A percentile compares a stretch with the other conserved stretches of the same genome.
These are phyloP conservation scores for Nothopassalora personata DNA, from an alignment of 2,329 filamentous ascomycete genomes.

Conservation along the genomic window DNA sequence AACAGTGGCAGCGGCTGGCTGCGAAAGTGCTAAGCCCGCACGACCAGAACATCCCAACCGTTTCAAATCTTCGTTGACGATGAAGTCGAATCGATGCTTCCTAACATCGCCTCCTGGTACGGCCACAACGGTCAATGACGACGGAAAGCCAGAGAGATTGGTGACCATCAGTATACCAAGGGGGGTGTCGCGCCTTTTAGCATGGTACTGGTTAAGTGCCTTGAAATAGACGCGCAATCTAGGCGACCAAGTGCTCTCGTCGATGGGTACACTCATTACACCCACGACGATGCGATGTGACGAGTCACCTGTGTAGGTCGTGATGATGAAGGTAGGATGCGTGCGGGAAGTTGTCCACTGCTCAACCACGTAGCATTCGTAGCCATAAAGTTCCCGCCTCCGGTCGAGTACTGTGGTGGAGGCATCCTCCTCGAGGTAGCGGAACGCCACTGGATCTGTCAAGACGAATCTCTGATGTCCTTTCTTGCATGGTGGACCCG, in stretches of 20 bases:
- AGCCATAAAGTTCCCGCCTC: constrained; percentile 66
- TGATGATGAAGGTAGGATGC: constrained; percentile 86
- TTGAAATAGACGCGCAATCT: constrained; percentile 78
- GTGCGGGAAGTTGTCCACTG: constrained; percentile 94
- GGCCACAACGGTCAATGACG: constrained; percentile 82
- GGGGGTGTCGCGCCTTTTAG: constrained; percentile 73
- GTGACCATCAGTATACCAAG: constrained; percentile 88
- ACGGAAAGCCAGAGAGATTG: constrained; percentile 87
- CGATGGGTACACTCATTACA: constrained; percentile 73
- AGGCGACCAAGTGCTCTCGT: constrained; percentile 74
- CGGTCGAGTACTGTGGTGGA: constrained; percentile 70
- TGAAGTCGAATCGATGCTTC: constrained; percentile 74
- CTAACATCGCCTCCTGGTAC: constrained; percentile 81
- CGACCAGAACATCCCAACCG: constrained; percentile 86
- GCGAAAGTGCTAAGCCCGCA: constrained; percentile 73
- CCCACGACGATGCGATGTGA: constrained; percentile 72
- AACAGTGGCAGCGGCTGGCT: constrained; percentile 73
- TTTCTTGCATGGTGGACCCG: constrained; percentile 16
- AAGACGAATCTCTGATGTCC: constrained; percentile 57
- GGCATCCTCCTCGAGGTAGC: constrained; percentile 79
- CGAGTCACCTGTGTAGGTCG: constrained; percentile 84
- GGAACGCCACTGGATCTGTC: constrained; percentile 61
- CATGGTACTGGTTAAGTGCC: constrained; percentile 78
- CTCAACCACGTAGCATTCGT: constrained; percentile 90
- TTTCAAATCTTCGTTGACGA: constrained; percentile 92